These are phyloP conservation scores for Amoebophrya sp. DNA, from an alignment of 169 alveolate species.

Conservation along the genomic window DNA sequence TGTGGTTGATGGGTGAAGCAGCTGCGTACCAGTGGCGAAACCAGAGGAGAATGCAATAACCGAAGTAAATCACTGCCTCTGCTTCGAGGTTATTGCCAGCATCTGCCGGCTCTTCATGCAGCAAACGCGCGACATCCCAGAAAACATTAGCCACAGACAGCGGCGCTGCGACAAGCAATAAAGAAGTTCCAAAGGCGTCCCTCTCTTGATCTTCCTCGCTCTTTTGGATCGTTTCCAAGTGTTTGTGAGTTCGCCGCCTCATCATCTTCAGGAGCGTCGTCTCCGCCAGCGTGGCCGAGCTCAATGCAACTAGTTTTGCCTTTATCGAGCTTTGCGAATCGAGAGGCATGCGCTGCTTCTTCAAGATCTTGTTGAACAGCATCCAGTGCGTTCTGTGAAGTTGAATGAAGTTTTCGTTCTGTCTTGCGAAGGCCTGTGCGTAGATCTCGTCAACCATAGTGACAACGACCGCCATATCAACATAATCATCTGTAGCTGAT, in stretches of 20 bases:
- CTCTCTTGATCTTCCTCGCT: neutral
- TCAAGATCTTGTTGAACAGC: too few species aligned
- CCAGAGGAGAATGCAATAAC: neutral
- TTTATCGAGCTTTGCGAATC: neutral
- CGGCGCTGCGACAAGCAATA: neutral
- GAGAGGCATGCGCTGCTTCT: too few species aligned
- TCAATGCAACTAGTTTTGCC: neutral
- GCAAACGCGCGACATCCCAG: neutral
- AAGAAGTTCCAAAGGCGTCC: neutral
- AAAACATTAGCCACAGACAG: neutral
- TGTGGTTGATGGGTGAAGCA: too few species aligned
- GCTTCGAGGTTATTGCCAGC: neutral
- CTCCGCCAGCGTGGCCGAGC: neutral
- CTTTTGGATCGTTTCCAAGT: neutral
- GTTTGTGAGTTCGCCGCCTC: neutral
- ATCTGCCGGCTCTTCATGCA: neutral
- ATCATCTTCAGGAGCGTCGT: neutral
- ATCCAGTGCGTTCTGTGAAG: too few species aligned
- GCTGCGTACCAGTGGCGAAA: neutral
- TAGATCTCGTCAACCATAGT: too few species aligned
- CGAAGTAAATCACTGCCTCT: neutral
- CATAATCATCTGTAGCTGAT: too few species aligned
- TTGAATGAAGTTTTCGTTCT: too few species aligned
- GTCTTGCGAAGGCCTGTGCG: too few species aligned
- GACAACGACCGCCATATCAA: too few species aligned